phyloP scores from a whole-genome alignment of 768 basidiomycete species.

The Amanita muscaria region DNA sequence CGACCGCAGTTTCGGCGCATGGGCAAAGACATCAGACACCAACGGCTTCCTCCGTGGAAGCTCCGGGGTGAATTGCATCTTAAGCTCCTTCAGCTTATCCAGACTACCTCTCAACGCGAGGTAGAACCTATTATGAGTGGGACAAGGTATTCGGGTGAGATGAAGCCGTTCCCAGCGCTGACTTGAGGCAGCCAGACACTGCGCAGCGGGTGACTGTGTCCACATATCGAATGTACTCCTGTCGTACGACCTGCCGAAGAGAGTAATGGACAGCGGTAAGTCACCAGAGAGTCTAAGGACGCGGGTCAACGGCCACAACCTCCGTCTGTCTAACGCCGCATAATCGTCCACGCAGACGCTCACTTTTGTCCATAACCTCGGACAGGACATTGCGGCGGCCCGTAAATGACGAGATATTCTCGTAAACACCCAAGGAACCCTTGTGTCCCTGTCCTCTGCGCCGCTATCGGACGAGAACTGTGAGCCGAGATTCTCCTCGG shows the following conservation, averaged over 20 bases:
- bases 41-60: neutral
- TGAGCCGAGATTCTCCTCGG: neutral
- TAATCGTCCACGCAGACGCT: constrained; percentile 6
- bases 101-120: constrained; percentile 2
- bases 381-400: constrained; percentile 4
- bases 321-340: constrained; percentile 5
- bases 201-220: constrained; percentile 5
- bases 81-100: constrained; percentile 3
- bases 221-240: neutral
- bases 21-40: constrained; percentile 1
- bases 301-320: constrained; percentile 1
- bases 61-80: constrained; percentile 6
- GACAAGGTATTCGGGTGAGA: constrained; percentile 4
- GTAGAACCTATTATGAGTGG: constrained; percentile 1
- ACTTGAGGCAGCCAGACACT: neutral
- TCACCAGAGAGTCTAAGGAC: neutral
- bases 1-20: neutral
- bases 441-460: neutral
- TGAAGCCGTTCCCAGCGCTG: constrained; percentile 2
- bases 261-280: neutral
- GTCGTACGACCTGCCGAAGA: constrained; percentile 6
- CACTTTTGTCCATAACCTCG: constrained; percentile 4
- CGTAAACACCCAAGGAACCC: constrained; percentile 7
- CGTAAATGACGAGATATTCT: neutral
- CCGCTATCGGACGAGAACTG: neutral